Base-by-base conservation (phyloP, 2,329 filamentous ascomycete species). In the Venturiaceae sp. region DNA sequence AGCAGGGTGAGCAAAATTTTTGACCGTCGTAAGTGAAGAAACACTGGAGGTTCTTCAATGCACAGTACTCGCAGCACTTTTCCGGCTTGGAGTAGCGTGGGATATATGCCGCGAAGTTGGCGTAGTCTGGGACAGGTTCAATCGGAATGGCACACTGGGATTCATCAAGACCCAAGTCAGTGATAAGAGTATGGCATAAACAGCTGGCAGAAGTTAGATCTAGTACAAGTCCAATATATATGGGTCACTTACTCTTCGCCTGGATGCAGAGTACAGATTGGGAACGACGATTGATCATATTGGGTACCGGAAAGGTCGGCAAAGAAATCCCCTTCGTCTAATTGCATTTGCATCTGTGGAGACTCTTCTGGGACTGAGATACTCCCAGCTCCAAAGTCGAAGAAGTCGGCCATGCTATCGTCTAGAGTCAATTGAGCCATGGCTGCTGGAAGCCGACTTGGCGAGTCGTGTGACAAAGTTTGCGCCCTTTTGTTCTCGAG, bases 121-220 rank as follows among this genome's bases (percentile, higher is more conserved):
- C 70, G 63, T 75, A 70, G 54, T 68, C 66, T n/a, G 65, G 65
- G 19, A 50, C 44, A 58, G 66, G 64, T 5, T 62, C 61, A 21
- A 63, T 54, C 8, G 52, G 59, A 39, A 54, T 37, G 28, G 26
- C 55, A n/a, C 23, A 52, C 16, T 50, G 54, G 23, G 30, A 23
- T 64, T 96, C 92, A 65, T 97, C 94, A 8, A 99, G 83, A 61
- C 78, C 78, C 61, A 90, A 88, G 61, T 92, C 91, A 19, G 28
- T 50, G 30, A 58, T 52, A 28, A 58, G 26, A 1, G 30, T 58
- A 26, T 52, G 46, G 39, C 58, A 59, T n/a, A 58, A 41, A 39
- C 57, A 58, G 3, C 57, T 57, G 5, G 7, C 39, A 21, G 19
- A 39, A 30, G 21, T 50, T 16, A 54, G 44, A 44, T 28, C 5